Percentiles rank a stretch among this genome's conserved stretches.
These are phyloP conservation scores for Debaryomyces hansenii DNA, from an alignment of 805 yeast species.

Conservation along the genomic window DNA sequence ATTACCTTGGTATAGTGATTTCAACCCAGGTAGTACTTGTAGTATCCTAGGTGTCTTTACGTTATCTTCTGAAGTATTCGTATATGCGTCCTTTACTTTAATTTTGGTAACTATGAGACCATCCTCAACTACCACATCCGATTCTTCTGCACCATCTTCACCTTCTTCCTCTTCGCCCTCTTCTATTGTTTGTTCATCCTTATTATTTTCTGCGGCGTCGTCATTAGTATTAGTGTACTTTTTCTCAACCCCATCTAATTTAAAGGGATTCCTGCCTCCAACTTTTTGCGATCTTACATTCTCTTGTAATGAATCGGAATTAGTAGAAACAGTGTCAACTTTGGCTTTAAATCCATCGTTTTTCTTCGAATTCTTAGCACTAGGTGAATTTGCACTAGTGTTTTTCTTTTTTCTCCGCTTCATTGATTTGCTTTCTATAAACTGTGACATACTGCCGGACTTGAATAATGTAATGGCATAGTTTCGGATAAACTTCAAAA, in stretches of 20 bases:
- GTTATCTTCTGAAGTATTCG: slow-evolving; percentile 3
- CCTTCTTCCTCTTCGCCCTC: slow-evolving; percentile 1
- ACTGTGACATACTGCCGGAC: slow-evolving; percentile 35
- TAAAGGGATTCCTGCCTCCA: too few species aligned
- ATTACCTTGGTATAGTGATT: slow-evolving; percentile 19
- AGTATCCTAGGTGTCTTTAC: slow-evolving; percentile 5
- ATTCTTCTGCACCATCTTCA: slow-evolving; percentile 6
- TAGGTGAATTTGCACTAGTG: not conserved
- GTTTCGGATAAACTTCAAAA: slow-evolving; percentile 34
- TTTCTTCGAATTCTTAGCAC: not conserved
- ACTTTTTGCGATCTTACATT: too few species aligned
- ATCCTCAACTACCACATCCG: slow-evolving; percentile 20
- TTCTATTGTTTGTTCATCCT: not conserved
- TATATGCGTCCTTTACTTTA: slow-evolving; percentile 10
- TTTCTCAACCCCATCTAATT: too few species aligned
- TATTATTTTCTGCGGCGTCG: not conserved
- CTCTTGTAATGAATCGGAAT: too few species aligned
- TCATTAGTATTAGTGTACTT: too few species aligned
- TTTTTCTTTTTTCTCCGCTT: slow-evolving; percentile 8
- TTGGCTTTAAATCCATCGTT: not conserved
- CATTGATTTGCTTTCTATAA: slow-evolving; percentile 18
- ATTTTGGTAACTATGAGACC: slow-evolving; percentile 28
- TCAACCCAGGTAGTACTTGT: slow-evolving; percentile 20
- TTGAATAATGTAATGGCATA: slow-evolving; percentile 32
- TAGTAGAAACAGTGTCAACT: not conserved